phyloP scores from a whole-genome alignment of 1,139 yeast species.

The Hyphopichia burtonii region DNA sequence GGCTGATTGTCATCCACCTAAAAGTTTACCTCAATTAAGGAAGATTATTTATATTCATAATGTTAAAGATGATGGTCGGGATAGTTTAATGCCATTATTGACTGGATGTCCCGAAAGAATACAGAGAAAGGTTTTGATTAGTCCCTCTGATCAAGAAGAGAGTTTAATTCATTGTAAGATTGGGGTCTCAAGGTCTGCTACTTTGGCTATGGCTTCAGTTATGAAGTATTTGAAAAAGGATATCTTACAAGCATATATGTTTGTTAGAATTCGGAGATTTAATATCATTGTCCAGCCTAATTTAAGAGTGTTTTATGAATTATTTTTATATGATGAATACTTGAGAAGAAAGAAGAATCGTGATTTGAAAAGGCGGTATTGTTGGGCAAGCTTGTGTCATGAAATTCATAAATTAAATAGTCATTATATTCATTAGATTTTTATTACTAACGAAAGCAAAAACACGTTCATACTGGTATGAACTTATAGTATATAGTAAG shows the following conservation, averaged over 20 bases:
- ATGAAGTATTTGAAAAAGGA: slow-evolving; percentile 70
- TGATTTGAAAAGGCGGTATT: slow-evolving; percentile 18
- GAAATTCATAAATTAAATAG: slow-evolving; percentile 35
- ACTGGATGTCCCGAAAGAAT: slow-evolving; percentile 29
- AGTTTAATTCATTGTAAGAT: slow-evolving; percentile 86
- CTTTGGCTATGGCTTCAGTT: slow-evolving; percentile 86
- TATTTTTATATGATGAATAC: slow-evolving; percentile 73
- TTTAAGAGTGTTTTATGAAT: slow-evolving; percentile 78
- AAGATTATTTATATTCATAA: slow-evolving; percentile 33
- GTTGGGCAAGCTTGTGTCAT: slow-evolving; percentile 34
- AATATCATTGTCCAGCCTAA: slow-evolving; percentile 92
- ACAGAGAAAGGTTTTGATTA: slow-evolving; percentile 27
- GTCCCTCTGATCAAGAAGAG: slow-evolving; percentile 27
- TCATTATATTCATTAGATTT: slow-evolving; percentile 21
- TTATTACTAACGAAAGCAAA: neutral
- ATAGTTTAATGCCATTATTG: slow-evolving; percentile 32
- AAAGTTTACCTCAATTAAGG: slow-evolving; percentile 18
- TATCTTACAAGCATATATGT: slow-evolving; percentile 72
- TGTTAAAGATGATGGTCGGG: slow-evolving; percentile 43
- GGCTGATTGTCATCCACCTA: slow-evolving; percentile 7
- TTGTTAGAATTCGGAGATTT: slow-evolving; percentile 78
- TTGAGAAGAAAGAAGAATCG: slow-evolving; percentile 17
- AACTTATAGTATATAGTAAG: neutral
- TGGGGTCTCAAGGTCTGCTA: slow-evolving; percentile 89
- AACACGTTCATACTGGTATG: slow-evolving; percentile 1